A percentile compares a stretch with the other conserved stretches of the same genome.
phyloP scores from a whole-genome alignment of 257 asterid species.

The Asclepias syriaca region DNA sequence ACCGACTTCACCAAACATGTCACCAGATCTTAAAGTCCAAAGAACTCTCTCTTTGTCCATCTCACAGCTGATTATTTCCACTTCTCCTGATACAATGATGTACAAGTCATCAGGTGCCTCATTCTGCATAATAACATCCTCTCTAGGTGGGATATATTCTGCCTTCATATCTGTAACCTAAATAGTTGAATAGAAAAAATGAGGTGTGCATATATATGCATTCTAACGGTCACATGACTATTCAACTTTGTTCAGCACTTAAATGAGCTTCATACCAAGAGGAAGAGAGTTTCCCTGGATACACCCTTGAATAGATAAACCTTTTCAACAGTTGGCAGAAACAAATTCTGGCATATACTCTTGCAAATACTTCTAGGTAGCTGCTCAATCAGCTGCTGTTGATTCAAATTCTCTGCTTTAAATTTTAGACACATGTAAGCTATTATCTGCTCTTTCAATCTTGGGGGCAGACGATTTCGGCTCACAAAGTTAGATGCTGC shows the following conservation, averaged over 20 bases:
- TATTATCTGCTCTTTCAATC: conserved; percentile 75
- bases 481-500: conserved; percentile 80
- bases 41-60: conserved; percentile 51
- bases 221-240: not conserved
- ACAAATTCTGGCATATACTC: conserved; percentile 66
- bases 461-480: conserved; percentile 63
- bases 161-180: conserved; percentile 91
- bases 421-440: conserved; percentile 85
- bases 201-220: not conserved
- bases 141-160: conserved; percentile 84
- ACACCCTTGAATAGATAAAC: conserved; percentile 80
- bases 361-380: conserved; percentile 72
- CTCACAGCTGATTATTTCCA: conserved; percentile 65
- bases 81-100: conserved; percentile 87
- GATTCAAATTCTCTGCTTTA: conserved; percentile 88
- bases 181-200: conserved; percentile 4
- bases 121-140: conserved; percentile 77
- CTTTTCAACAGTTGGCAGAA: conserved; percentile 63
- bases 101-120: conserved; percentile 81
- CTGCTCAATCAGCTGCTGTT: conserved; percentile 78
- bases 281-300: conserved; percentile 55
- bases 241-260: not conserved
- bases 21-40: conserved; percentile 54
- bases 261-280: conserved; percentile 36
- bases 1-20: conserved; percentile 82